Evolutionary conservation across 257 asterid genomes (phyloP).

Genomic region (Cordia subcordata): DNA sequence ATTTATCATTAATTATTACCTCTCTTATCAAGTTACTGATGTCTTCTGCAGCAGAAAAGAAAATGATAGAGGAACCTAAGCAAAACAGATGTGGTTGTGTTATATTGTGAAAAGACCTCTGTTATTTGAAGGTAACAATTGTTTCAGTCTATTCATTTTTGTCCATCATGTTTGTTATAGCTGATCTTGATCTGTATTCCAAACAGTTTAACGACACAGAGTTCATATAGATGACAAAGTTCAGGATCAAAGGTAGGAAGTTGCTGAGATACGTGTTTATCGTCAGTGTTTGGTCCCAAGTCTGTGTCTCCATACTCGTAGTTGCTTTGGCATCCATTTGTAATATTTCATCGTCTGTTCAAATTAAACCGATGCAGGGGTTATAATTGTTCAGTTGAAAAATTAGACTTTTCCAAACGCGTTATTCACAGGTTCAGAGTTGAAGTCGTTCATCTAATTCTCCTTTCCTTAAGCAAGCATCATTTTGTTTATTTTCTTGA

Average conservation of each 20-base stretch:
- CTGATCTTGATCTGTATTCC: neutral
- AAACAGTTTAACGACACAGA: neutral
- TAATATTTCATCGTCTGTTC: neutral
- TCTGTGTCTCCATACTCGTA: neutral
- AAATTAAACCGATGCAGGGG: conserved; percentile 10
- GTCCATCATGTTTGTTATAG: conserved; percentile 5
- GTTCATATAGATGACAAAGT: neutral
- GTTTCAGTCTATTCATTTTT: neutral
- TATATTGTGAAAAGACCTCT: conserved; percentile 52
- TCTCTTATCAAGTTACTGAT: conserved; percentile 5
- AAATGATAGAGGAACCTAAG: conserved; percentile 33
- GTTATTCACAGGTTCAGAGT: neutral
- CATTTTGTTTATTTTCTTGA: too few species aligned
- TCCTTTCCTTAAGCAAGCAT: neutral
- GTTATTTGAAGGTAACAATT: conserved; percentile 19
- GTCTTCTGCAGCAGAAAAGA: conserved; percentile 46
- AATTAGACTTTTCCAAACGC: conserved; percentile 19
- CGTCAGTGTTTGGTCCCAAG: too few species aligned
- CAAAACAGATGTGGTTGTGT: conserved; percentile 66
- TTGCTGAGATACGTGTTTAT: conserved; percentile 1
- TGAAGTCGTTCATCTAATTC: neutral
- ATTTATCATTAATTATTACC: neutral
- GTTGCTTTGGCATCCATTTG: neutral
- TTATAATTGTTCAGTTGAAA: conserved; percentile 14
- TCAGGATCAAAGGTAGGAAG: neutral